phyloP scores from a whole-genome alignment of 768 basidiomycete species.

The Leccinum incarnatum region DNA sequence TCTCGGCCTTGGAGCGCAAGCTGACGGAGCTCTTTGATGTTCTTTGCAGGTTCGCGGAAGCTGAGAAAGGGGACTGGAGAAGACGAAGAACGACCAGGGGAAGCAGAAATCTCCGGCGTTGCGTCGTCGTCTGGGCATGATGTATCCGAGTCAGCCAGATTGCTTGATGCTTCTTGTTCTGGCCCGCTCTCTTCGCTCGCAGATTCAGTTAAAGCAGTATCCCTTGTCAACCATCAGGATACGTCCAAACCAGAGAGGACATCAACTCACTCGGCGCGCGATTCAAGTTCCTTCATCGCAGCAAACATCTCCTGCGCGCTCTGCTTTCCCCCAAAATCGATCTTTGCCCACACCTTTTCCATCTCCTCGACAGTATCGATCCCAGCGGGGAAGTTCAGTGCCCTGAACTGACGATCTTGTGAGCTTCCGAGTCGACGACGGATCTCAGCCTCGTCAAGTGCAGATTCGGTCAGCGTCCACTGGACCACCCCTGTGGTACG shows the following conservation, averaged over 20 bases:
- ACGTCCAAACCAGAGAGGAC: too few relatives aligned
- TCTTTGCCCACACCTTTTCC: constrained; percentile 30
- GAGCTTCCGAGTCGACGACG: constrained; percentile 34
- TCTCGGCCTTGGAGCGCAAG: constrained; percentile 46
- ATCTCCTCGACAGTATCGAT: constrained; percentile 31
- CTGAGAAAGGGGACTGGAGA: constrained; percentile 15
- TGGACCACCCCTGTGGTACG: constrained; percentile 53
- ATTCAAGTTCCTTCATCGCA: neutral
- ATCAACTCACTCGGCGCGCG: constrained; percentile 4
- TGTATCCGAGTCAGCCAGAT: neutral
- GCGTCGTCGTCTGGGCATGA: neutral
- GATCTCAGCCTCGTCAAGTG: constrained; percentile 33
- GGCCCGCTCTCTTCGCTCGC: neutral
- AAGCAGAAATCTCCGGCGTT: neutral
- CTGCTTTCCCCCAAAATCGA: constrained; percentile 28
- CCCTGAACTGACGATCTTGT: constrained; percentile 44
- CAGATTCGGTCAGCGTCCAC: constrained; percentile 51
- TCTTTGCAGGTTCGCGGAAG: constrained; percentile 36
- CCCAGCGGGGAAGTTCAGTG: constrained; percentile 49
- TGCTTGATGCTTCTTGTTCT: neutral
- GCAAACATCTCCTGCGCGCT: constrained; percentile 1
- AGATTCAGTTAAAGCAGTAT: neutral
- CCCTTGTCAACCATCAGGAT: neutral
- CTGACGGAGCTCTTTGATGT: constrained; percentile 41
- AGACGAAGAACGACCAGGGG: neutral